Evolutionary conservation across 192 early-diverging fungal species (phyloP), one percentile per base, ranked within the genome.

Genomic region (Coemansia sp.): DNA sequence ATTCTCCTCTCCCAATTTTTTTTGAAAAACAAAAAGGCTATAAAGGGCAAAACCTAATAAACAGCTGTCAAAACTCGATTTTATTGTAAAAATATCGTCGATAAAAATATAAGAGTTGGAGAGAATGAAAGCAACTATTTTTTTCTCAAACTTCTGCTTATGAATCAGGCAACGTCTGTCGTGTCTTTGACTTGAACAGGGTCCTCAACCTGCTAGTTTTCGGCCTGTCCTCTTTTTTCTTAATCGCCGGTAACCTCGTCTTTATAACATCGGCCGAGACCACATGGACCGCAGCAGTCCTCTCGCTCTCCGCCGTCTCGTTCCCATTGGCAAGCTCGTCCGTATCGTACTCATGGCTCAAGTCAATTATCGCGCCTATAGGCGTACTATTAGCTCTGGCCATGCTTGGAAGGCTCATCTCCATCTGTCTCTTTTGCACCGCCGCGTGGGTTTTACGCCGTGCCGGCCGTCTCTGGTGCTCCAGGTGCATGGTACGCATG

Each of bases 391-490:
- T 22, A 13, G 49, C 49, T 14, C 49, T 51, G 49, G 10, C 23
- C 49, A 51, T 13, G 6, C 22, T 4, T 6, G 49, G 49, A 25
- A 22, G n/a, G 2, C 0, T 19, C 20, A 19, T 4, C 20, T 51
- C 49, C 22, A 23, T 51, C 9, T 55, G 27, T 42, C 13, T 42
- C 16, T 18, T 42, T 28, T 52, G 50, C 25, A 27, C 24, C 23
- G 25, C 50, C 9, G 39, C 39, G 13, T 42, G 39, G 25, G 50
- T 52, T 28, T 28, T 52, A 24, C 36, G 63, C 28, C 49, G 58
- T n/a, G 48, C 65, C 1, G 69, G 57, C 61, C 69, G 66, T 60
- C 75, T 71, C 49, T 79, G 76, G 42, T 73, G 64, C 58, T 72
- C 61, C 39, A 64, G 61, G 36, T 73, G 71, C 51, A 79, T 45